Conservation (phyloP, 208 protist genomes). For the Leishmania major region DNA sequence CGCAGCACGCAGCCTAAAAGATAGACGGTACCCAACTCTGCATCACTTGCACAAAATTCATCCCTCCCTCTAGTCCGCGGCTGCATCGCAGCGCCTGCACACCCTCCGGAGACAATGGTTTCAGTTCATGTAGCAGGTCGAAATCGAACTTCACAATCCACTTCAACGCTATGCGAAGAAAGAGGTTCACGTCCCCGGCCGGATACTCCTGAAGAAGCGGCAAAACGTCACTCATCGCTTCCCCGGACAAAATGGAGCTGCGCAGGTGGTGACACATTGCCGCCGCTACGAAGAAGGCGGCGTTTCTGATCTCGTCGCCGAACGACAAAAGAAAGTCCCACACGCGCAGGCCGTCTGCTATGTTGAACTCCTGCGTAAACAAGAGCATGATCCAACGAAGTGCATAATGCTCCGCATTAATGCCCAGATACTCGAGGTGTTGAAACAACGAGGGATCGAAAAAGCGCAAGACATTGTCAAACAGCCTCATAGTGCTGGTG, state of each 20-base stretch:
- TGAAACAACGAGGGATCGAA: conserved; percentile 56
- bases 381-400: conserved; percentile 89
- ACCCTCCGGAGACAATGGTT: conserved; percentile 34
- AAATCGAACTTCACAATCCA: conserved; percentile 65
- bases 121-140: conserved; percentile 40
- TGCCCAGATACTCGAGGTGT: conserved; percentile 46
- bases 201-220: conserved; percentile 70
- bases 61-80: conserved; percentile 20
- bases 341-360: conserved; percentile 69
- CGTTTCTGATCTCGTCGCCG: conserved; percentile 51
- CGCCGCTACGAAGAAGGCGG: conserved; percentile 54
- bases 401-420: conserved; percentile 73
- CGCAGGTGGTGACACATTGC: conserved; percentile 65
- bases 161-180: conserved; percentile 50
- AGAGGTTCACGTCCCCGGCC: conserved; percentile 48
- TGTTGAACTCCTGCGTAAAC: conserved; percentile 88
- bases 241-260: conserved; percentile 37
- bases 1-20: conserved; percentile 3
- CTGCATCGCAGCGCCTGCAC: conserved; percentile 35
- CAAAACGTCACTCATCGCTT: conserved; percentile 50
- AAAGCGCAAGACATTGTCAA: conserved; percentile 68
- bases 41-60: conserved; percentile 15
- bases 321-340: conserved; percentile 91
- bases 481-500: conserved; percentile 56
- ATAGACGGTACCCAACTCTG: conserved; percentile 30